Base-by-base conservation (phyloP, 2,329 filamentous ascomycete species). In the Ceratocystis alfenasii region DNA sequence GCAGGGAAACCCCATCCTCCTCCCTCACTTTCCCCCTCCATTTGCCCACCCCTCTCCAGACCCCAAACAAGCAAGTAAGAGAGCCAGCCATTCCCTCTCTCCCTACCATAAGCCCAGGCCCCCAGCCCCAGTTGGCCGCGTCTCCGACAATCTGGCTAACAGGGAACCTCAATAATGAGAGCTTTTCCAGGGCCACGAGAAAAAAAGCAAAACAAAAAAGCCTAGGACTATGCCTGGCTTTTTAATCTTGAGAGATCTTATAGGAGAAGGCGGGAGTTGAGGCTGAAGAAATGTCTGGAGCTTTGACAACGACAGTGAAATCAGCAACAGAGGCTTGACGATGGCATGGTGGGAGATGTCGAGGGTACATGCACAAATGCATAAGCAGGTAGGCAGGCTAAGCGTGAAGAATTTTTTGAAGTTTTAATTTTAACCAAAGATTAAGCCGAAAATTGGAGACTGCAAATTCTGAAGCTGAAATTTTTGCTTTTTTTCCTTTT, bases 141-240 rank as follows among this genome's bases (percentile, higher is more conserved):
- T 59, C 53, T 33, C 28, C 28, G 53, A 59, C 53, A 59, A 59
- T 59, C 28, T 59, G 28, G 53, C 53, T 59, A 59, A 25, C 53
- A 59, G 53, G 53, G 53, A 33, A 25, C 3, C n/a, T 59, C 33
- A n/a, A 33, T 7, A 20, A 36, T 12, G 33, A 12, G 33, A 36
- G 33, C 8, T 36, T 36, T 36, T 36, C 2, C 33, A 36, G 33
- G 33, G 33, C 33, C 8, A 36, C 33, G 8, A 36, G 10, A 10
- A 12, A 10, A 36, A 12, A 36, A 36, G 25, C 17, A n/a, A 8
- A 53, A 10, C 4, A 53, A 12, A 53, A 3, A 53, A 53, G 7
- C 20, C 48, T 1, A 25, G 48, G 48, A 53, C 53, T 7, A 33
- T 12, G 53, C 28, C 53, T 36, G 25, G 17, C 5, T 20, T 17